These are phyloP conservation scores for Vinca minor DNA, from an alignment of 257 asterid genomes.

Conservation along the genomic window DNA sequence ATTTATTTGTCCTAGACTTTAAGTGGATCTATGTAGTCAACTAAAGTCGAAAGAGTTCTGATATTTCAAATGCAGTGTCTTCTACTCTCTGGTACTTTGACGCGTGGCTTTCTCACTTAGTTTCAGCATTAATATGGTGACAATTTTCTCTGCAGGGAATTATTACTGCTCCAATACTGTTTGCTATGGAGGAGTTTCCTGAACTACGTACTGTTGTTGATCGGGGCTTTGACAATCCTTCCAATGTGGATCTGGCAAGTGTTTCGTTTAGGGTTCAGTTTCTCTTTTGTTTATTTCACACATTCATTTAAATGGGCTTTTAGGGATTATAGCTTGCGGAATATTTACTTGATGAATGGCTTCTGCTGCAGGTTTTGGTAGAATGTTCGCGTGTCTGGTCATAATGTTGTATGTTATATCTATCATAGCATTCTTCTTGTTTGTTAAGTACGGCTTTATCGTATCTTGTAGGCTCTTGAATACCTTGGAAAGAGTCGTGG, in stretches of 20 bases:
- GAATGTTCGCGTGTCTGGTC: too few species aligned
- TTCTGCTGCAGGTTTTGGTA: neutral
- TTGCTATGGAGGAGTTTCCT: slow-evolving; percentile 89
- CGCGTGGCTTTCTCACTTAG: neutral
- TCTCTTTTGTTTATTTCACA: neutral
- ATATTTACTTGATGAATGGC: neutral
- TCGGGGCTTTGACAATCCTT: slow-evolving; percentile 66
- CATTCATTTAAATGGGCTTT: neutral
- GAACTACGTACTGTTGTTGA: slow-evolving; percentile 58
- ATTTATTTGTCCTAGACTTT: neutral
- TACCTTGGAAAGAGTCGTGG: slow-evolving; percentile 75
- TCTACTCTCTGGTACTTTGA: neutral
- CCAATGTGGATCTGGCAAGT: slow-evolving; percentile 73
- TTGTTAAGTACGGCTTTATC: neutral
- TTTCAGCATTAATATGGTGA: neutral
- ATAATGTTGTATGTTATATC: too few species aligned
- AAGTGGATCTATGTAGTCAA: too few species aligned
- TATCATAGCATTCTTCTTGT: neutral
- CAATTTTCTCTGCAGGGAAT: slow-evolving; percentile 46
- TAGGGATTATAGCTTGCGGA: neutral
- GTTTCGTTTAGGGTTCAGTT: too few species aligned
- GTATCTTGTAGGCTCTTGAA: slow-evolving; percentile 56
- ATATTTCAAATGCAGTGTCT: neutral
- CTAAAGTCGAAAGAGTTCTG: neutral
- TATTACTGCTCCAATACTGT: slow-evolving; percentile 83